Percentiles rank a stretch among this genome's conserved stretches.
Evolutionary conservation across 169 alveolate species (phyloP).

Genomic region (Blepharisma undulans): DNA sequence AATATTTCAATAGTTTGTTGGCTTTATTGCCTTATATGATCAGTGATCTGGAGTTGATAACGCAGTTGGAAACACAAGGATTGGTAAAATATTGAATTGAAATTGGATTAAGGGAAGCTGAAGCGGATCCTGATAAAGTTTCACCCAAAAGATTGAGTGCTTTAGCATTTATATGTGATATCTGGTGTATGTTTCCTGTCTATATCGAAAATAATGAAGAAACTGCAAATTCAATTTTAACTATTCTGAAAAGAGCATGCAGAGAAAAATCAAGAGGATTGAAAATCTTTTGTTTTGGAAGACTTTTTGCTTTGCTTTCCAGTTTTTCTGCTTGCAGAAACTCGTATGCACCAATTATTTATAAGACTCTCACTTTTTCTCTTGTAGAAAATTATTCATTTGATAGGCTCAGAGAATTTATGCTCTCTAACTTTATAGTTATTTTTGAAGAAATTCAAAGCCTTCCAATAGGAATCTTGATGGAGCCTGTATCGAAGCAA

Average conservation of each 20-base stretch:
- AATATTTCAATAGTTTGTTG: not conserved
- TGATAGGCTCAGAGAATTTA: constrained; percentile 74
- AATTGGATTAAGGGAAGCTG: constrained; percentile 17
- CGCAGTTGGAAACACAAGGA: constrained; percentile 30
- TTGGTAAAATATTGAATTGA: constrained; percentile 8
- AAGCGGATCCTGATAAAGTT: not conserved
- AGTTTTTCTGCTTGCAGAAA: constrained; percentile 15
- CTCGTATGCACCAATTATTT: constrained; percentile 81
- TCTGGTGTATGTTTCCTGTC: constrained; percentile 5
- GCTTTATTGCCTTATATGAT: not conserved
- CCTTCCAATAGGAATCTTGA: constrained; percentile 82
- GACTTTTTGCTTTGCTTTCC: constrained; percentile 18
- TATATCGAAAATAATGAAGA: constrained; percentile 29
- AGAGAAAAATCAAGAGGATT: constrained; percentile 3
- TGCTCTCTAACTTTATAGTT: constrained; percentile 70
- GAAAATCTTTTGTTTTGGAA: not conserved
- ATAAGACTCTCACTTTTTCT: constrained; percentile 73
- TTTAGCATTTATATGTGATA: constrained; percentile 29
- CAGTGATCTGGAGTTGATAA: not conserved
- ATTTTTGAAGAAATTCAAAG: constrained; percentile 59
- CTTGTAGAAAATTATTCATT: constrained; percentile 81
- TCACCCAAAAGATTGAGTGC: constrained; percentile 34
- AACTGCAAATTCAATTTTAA: not conserved
- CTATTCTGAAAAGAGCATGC: constrained; percentile 20
- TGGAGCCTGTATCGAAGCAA: constrained; percentile 83